Evolutionary conservation across 345 rosid genomes (phyloP).

Genomic region (Moricandia arvensis): DNA sequence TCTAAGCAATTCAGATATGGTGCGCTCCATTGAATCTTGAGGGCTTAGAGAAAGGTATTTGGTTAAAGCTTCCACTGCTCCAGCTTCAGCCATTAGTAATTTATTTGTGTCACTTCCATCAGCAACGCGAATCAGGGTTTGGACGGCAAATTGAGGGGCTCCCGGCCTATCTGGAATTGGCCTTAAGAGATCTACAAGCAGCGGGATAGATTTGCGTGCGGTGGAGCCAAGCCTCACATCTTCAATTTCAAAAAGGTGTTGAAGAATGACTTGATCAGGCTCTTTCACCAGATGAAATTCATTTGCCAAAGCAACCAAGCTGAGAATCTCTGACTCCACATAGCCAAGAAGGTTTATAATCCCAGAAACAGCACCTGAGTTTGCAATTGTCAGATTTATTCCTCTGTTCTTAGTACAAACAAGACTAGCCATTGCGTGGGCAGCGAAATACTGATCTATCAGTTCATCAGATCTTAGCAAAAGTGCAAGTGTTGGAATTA

Average conservation of each 20-base stretch:
- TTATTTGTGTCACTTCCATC: conserved; percentile 75
- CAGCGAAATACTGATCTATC: conserved; percentile 72
- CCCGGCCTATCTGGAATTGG: conserved; percentile 87
- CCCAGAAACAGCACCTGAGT: conserved; percentile 82
- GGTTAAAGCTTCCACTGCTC: conserved; percentile 84
- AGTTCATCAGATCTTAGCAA: conserved; percentile 75
- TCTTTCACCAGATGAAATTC: conserved; percentile 58
- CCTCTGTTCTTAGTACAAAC: conserved; percentile 63
- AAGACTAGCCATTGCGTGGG: conserved; percentile 89
- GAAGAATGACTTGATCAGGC: conserved; percentile 70
- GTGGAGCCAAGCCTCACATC: conserved; percentile 72
- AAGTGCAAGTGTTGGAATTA: conserved; percentile 69
- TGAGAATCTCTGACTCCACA: conserved; percentile 43
- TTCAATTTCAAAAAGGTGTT: conserved; percentile 70
- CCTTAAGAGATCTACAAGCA: conserved; percentile 82
- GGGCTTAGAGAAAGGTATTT: conserved; percentile 58
- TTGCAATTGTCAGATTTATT: conserved; percentile 65
- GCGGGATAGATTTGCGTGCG: conserved; percentile 76
- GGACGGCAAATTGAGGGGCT: conserved; percentile 79
- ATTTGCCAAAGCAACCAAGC: conserved; percentile 48
- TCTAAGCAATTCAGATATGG: conserved; percentile 68
- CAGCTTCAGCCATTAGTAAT: conserved; percentile 80
- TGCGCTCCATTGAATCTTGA: conserved; percentile 75
- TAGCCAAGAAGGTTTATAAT: conserved; percentile 70
- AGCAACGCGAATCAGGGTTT: conserved; percentile 63